Conservation (phyloP, 257 asterid species). For the Perilla frutescens region DNA sequence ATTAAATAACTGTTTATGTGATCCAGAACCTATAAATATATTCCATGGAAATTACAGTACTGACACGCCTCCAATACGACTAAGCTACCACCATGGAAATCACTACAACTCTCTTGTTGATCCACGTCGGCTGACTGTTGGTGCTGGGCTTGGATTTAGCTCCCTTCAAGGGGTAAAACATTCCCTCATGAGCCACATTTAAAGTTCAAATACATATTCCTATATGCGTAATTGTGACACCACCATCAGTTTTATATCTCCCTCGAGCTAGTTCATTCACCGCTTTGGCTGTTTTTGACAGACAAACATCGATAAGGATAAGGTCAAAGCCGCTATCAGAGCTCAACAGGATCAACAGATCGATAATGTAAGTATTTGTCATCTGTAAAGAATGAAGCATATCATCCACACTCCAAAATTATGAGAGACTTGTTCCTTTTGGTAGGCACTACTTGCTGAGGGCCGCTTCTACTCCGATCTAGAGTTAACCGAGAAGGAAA, state of each 20-base stretch:
- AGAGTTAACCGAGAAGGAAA: conserved; percentile 96
- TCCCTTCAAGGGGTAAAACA: conserved; percentile 81
- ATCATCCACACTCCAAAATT: conserved; percentile 13
- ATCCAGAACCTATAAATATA: conserved; percentile 86
- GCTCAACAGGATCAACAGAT: conserved; percentile 99
- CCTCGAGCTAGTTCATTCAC: conserved; percentile 10
- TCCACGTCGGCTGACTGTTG: conserved; percentile 81
- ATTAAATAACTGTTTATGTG: conserved; percentile 27
- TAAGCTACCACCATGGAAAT: conserved; percentile 95
- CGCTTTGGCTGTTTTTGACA: conserved; percentile 40
- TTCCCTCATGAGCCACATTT: neutral
- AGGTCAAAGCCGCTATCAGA: conserved; percentile 96
- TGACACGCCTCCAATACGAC: conserved; percentile 85
- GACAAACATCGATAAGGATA: conserved; percentile 76
- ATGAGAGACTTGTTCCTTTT: conserved; percentile 23
- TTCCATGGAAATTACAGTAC: conserved; percentile 95
- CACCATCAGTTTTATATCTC: neutral
- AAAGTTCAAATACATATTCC: neutral
- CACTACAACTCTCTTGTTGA: conserved; percentile 98
- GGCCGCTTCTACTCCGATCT: conserved; percentile 97
- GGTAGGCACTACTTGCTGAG: conserved; percentile 95
- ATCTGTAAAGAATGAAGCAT: conserved; percentile 8
- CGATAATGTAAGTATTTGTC: conserved; percentile 60
- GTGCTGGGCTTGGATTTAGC: conserved; percentile 97
- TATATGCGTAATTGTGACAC: neutral